Base-by-base conservation (phyloP, 176 grass and related monocot species). In the Eremochloa ophiuroides region DNA sequence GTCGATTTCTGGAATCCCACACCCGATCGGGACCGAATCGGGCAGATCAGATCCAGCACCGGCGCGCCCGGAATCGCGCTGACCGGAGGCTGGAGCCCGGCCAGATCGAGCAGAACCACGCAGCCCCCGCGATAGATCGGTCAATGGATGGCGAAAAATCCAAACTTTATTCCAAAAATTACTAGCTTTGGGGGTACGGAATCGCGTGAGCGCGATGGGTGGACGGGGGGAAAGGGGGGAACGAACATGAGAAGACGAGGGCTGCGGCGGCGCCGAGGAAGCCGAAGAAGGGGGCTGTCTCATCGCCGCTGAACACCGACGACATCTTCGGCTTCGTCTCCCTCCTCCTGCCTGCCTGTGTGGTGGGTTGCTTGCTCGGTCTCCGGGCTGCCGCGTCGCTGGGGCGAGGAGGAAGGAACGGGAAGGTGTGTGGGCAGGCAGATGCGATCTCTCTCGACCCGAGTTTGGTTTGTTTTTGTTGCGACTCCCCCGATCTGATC, bases 201-300 rank as follows among this genome's bases (percentile, higher is more conserved):
- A 61, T 26, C 51, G 82, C 9, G 5, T 4, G 71, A 56, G 71
- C 43, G 62, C 1, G 16, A n/a, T 0, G 29, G 27, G 62, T 10
- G 6, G 48, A 26, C 4, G 66, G 7, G 14, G 76, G 2, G 22
- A 10, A 8, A 18, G 0, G 13, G 20, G 59, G 27, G 31, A 12
- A 7, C 88, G 48, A 64, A 96, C 93, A 98, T 69, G 96, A 98
- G 93, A 98, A 98, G 68, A 98, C 85, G 22, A 98, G 96, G 38
- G 96, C 96, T 3, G 90, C 84, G 50, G 96, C 96, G 62, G 96
- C 96, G 75, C 96, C 96, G 80, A 98, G 96, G 86, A 98, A 98
- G 61, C 96, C 96, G 87, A 98, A 98, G 93, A 98, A 98, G 70
- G 95, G 96, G 16, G 96, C 96, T 2, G 96, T 98, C 82, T 95